Conservation (phyloP, 495 filamentous ascomycete species). For the Amniculicola lignicola region DNA sequence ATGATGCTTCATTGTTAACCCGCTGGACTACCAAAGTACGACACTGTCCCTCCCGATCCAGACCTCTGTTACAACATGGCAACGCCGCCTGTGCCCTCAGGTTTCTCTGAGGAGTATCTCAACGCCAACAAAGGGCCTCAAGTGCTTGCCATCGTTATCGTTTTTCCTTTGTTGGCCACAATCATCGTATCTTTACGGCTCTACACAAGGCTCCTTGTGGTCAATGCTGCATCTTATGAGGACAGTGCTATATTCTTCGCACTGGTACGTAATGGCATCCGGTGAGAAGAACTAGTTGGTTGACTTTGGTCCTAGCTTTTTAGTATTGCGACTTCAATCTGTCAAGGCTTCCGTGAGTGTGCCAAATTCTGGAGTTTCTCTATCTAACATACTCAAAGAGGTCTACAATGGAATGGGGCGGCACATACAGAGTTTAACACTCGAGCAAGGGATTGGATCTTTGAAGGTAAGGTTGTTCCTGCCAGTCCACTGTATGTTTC, state of each 20-base stretch:
- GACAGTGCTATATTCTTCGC: slow-evolving; percentile 15
- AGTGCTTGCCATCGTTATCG: slow-evolving; percentile 15
- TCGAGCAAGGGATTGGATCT: slow-evolving; percentile 16
- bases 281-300: neutral
- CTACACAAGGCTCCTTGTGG: slow-evolving; percentile 6
- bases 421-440: slow-evolving; percentile 11
- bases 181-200: slow-evolving; percentile 6
- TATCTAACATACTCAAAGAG: neutral
- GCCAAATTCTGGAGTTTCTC: neutral
- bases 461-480: slow-evolving; percentile 5
- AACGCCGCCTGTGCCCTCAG: too few relatives aligned
- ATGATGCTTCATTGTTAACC: too few relatives aligned
- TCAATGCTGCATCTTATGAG: slow-evolving; percentile 18
- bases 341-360: slow-evolving; percentile 15
- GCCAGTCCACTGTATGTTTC: neutral
- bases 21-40: too few relatives aligned
- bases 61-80: too few relatives aligned
- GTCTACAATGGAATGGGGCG: slow-evolving; percentile 25
- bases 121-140: slow-evolving; percentile 19
- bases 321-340: slow-evolving; percentile 22
- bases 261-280: slow-evolving; percentile 1
- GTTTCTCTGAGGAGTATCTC: slow-evolving; percentile 18
- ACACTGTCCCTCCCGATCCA: too few relatives aligned
- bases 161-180: slow-evolving; percentile 10
- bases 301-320: slow-evolving; percentile 10